Conservation (phyloP, 768 basidiomycete species). For the Xerocomellus intermedius region DNA sequence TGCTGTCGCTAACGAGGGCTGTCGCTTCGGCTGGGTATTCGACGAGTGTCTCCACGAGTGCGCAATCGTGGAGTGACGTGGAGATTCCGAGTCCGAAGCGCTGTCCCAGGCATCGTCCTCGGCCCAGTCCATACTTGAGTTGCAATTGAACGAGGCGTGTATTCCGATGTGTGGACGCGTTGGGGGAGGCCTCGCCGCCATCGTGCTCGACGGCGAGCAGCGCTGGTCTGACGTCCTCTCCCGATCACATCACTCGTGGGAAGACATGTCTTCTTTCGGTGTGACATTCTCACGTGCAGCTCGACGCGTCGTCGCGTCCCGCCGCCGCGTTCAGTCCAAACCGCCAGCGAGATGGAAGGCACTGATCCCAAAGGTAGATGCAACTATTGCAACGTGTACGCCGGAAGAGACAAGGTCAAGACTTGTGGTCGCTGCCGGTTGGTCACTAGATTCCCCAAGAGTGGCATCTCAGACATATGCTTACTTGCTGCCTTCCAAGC, state of each 20-base stretch:
- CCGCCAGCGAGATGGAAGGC: background rate
- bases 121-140: constrained; percentile 61
- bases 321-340: background rate
- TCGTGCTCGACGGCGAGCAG: constrained; percentile 29
- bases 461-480: background rate
- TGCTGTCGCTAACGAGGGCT: constrained; percentile 36
- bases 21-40: constrained; percentile 23
- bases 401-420: constrained; percentile 26
- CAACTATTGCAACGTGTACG: constrained; percentile 23
- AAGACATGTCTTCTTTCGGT: background rate
- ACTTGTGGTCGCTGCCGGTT: constrained; percentile 24
- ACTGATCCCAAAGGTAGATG: constrained; percentile 26
- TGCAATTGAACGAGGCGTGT: constrained; percentile 46
- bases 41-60: constrained; percentile 42
- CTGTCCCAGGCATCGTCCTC: constrained; percentile 90
- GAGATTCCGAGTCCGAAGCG: constrained; percentile 74
- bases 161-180: constrained; percentile 72
- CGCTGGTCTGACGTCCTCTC: background rate
- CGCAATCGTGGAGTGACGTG: constrained; percentile 51
- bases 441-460: background rate
- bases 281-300: background rate
- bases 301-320: background rate
- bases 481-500: constrained; percentile 3
- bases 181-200: constrained; percentile 65
- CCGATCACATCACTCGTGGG: constrained; percentile 4